These are phyloP conservation scores for Cutaneotrichosporon sp. DNA, from an alignment of 1,284 basidiomycete species.

Conservation along the genomic window DNA sequence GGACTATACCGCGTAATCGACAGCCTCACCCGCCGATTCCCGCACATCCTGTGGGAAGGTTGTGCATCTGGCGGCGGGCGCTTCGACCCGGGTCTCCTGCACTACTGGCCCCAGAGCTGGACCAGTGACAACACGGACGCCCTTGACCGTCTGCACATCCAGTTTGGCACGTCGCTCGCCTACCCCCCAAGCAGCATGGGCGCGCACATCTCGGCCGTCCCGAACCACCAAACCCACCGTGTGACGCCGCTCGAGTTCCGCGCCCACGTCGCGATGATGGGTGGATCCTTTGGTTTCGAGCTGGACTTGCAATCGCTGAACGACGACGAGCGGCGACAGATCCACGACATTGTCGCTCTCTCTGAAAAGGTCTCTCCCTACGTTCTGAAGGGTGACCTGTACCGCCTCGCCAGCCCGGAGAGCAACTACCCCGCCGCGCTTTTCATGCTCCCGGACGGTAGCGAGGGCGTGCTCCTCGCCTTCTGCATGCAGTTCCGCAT, in stretches of 20 bases:
- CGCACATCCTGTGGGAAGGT: slow-evolving; percentile 40
- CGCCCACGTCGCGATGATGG: slow-evolving; percentile 46
- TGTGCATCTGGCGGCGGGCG: slow-evolving; percentile 43
- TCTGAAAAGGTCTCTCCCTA: slow-evolving; percentile 30
- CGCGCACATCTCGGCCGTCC: slow-evolving; percentile 36
- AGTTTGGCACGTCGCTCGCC: slow-evolving; percentile 35
- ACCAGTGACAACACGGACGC: slow-evolving; percentile 43
- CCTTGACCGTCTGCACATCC: slow-evolving; percentile 36
- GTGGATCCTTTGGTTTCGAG: slow-evolving; percentile 42
- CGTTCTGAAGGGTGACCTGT: slow-evolving; percentile 34
- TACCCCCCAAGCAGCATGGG: slow-evolving; percentile 39
- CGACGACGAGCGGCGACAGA: slow-evolving; percentile 23
- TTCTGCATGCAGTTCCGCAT: slow-evolving; percentile 16
- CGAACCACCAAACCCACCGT: slow-evolving; percentile 37
- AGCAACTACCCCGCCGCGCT: slow-evolving; percentile 36
- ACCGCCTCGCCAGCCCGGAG: slow-evolving; percentile 28
- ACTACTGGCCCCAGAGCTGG: slow-evolving; percentile 41
- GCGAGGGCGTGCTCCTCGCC: slow-evolving; percentile 20
- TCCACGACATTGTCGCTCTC: slow-evolving; percentile 28
- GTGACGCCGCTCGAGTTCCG: slow-evolving; percentile 38
- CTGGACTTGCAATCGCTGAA: slow-evolving; percentile 31
- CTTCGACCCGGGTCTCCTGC: slow-evolving; percentile 38
- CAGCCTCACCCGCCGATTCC: slow-evolving; percentile 32
- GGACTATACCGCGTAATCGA: slow-evolving; percentile 40
- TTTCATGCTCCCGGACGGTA: slow-evolving; percentile 21